A percentile compares a stretch with the other conserved stretches of the same genome.
Evolutionary conservation across 2,329 filamentous ascomycete genomes (phyloP).

Genomic region (Helminthosporium solani): DNA sequence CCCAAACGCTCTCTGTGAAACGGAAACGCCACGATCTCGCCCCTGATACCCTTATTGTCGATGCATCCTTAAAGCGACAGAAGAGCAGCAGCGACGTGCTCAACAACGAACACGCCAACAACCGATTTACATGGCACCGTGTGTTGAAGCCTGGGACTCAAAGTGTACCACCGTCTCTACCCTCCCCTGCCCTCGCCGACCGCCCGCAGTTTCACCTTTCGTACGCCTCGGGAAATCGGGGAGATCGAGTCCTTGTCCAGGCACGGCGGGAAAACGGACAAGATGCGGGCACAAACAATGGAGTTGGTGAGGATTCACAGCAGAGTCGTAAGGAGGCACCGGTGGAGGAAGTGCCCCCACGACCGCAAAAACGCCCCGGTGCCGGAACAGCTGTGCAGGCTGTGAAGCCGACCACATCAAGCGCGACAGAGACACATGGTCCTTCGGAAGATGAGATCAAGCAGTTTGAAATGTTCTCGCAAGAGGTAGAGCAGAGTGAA

Average conservation of each 20-base stretch:
- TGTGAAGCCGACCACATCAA: conserved; percentile 9
- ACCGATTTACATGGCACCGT: conserved; percentile 19
- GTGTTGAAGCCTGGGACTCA: conserved; percentile 24
- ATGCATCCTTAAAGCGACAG: conserved; percentile 20
- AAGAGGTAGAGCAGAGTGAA: conserved; percentile 32
- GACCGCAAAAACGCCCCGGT: conserved; percentile 31
- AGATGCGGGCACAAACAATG: too few species aligned
- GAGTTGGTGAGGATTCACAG: background rate
- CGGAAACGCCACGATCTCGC: conserved; percentile 58
- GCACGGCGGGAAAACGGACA: background rate
- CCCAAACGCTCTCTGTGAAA: conserved; percentile 48
- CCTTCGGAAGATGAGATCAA: conserved; percentile 30
- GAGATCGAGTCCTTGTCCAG: conserved; percentile 9
- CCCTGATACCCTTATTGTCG: conserved; percentile 51
- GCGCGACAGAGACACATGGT: conserved; percentile 3
- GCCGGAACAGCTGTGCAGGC: conserved; percentile 15
- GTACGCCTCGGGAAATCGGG: conserved; percentile 4
- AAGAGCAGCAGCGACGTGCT: too few species aligned
- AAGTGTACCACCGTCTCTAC: background rate
- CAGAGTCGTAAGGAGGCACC: background rate
- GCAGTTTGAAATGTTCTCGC: conserved; percentile 35
- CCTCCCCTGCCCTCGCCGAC: conserved; percentile 4
- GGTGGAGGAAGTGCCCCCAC: conserved; percentile 3
- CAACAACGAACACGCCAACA: too few species aligned
- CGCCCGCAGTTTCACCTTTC: conserved; percentile 3